phyloP scores from a whole-genome alignment of 2,329 filamentous ascomycete species.

The Ophiobolus disseminans region DNA sequence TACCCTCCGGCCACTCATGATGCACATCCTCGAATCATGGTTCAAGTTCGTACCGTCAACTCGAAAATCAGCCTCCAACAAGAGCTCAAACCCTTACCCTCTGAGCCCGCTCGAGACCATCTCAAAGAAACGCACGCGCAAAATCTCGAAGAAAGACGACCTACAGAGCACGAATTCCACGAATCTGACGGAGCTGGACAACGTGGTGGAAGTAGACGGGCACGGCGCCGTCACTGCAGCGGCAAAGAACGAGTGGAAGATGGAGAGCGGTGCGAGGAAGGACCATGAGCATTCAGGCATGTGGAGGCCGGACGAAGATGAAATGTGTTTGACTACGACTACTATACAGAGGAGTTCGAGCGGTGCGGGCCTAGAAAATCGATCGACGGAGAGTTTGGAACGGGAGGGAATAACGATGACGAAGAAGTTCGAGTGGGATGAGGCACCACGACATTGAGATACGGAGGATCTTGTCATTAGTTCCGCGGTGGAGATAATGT shows the following conservation, averaged over 20 bases:
- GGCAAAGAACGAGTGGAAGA: neutral
- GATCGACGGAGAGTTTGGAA: constrained; percentile 3
- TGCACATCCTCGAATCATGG: constrained; percentile 15
- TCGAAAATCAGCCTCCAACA: constrained; percentile 12
- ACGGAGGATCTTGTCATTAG: too few relatives aligned
- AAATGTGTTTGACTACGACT: constrained; percentile 29
- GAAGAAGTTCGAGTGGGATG: constrained; percentile 31
- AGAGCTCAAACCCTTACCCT: constrained; percentile 8
- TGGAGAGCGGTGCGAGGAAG: neutral
- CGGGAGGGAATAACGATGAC: constrained; percentile 22
- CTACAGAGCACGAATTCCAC: constrained; percentile 20
- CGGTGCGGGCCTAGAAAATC: constrained; percentile 1
- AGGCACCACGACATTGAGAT: constrained; percentile 5
- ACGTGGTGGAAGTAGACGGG: constrained; percentile 2
- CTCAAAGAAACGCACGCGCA: constrained; percentile 30
- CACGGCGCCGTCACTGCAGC: neutral
- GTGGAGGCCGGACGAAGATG: constrained; percentile 30
- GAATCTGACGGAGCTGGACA: constrained; percentile 13
- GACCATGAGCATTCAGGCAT: constrained; percentile 14
- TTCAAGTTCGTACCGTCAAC: constrained; percentile 18
- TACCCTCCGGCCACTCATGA: constrained; percentile 29
- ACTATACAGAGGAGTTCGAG: constrained; percentile 16
- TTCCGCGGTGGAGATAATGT: too few relatives aligned
- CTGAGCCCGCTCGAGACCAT: constrained; percentile 29
- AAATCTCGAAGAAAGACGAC: constrained; percentile 20